Evolutionary conservation across 768 basidiomycete genomes (phyloP).

Genomic region (Boletus rufocinnamomeus): DNA sequence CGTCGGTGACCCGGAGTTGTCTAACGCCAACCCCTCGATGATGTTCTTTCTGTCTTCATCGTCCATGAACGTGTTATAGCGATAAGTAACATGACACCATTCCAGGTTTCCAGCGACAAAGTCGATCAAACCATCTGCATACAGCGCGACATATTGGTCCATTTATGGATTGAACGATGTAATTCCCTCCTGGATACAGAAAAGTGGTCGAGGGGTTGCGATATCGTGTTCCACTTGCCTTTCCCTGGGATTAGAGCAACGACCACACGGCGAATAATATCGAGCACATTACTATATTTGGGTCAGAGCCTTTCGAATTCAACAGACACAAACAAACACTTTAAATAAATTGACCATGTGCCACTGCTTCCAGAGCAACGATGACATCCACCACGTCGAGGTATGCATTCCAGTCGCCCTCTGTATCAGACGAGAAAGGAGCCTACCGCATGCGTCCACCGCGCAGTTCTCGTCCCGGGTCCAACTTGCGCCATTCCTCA

Average conservation of each 20-base stretch:
- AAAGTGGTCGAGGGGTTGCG: constrained; percentile 9
- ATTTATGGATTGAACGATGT: constrained; percentile 3
- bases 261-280: no score
- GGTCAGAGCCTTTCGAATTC: no score
- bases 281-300: no score
- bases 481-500: no score
- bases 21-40: neutral
- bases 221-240: no score
- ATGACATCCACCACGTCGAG: constrained; percentile 13
- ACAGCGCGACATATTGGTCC: constrained; percentile 7
- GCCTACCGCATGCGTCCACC: no score
- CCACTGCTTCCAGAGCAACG: neutral
- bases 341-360: no score
- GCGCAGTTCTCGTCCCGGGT: no score
- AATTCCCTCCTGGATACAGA: constrained; percentile 1
- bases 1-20: no score
- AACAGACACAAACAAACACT: no score
- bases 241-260: neutral
- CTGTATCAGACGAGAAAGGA: no score
- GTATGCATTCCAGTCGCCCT: constrained; percentile 21
- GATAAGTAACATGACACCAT: constrained; percentile 10
- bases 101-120: constrained; percentile 9
- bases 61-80: constrained; percentile 12
- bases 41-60: constrained; percentile 12
- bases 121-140: constrained; percentile 13